Conservation (phyloP, 164 flowering plant species). For the Umbilicus rupestris region DNA sequence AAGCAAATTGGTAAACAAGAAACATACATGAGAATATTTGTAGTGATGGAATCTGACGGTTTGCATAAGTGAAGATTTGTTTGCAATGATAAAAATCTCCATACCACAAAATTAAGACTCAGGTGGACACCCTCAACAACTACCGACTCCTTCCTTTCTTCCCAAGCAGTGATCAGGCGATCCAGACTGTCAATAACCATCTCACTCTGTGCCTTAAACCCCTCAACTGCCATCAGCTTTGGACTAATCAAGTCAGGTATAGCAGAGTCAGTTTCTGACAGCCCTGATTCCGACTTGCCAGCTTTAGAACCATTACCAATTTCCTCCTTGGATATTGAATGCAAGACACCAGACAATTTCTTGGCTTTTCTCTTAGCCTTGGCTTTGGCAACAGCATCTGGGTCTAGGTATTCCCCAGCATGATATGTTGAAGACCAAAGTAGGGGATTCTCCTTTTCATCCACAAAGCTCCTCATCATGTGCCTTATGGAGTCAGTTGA, state of each 20-base stretch:
- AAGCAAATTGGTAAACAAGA: not conserved
- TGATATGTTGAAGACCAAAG: slow-evolving; percentile 90
- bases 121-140: slow-evolving; percentile 89
- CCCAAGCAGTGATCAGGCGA: slow-evolving; percentile 83
- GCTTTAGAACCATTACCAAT: slow-evolving; percentile 18
- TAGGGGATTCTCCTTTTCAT: slow-evolving; percentile 73
- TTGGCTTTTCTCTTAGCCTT: slow-evolving; percentile 66
- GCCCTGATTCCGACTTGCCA: slow-evolving; percentile 28
- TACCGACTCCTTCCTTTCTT: slow-evolving; percentile 82
- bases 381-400: slow-evolving; percentile 74
- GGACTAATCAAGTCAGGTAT: slow-evolving; percentile 39
- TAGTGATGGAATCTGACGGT: too few relatives aligned
- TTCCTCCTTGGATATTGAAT: slow-evolving; percentile 29
- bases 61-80: too few relatives aligned
- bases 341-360: slow-evolving; percentile 42
- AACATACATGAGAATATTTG: not conserved
- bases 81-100: slow-evolving; percentile 8
- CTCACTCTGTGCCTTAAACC: slow-evolving; percentile 89
- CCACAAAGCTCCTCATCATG: slow-evolving; percentile 91
- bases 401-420: slow-evolving; percentile 83
- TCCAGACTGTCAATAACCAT: slow-evolving; percentile 95
- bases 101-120: slow-evolving; percentile 87
- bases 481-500: slow-evolving; percentile 87
- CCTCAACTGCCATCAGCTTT: slow-evolving; percentile 80
- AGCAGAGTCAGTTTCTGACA: slow-evolving; percentile 19